Conservation (phyloP, 2,329 filamentous ascomycete genomes). For the Diaporthe amygdali region DNA sequence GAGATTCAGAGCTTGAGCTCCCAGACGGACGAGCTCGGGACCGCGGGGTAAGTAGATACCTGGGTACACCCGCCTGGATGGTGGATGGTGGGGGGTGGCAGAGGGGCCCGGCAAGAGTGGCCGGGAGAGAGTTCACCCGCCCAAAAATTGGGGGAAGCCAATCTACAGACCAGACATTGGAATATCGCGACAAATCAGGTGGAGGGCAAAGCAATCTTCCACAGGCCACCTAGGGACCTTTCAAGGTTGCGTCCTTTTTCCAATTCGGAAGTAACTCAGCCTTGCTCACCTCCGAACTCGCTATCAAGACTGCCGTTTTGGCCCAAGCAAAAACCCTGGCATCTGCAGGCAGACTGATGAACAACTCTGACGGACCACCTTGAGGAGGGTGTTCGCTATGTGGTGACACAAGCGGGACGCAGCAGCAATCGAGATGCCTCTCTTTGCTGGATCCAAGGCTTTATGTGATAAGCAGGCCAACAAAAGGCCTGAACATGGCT, state of each 20-base stretch:
- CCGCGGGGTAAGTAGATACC: constrained; percentile 1
- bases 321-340: no score
- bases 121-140: constrained; percentile 19
- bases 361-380: neutral
- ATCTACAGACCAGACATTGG: neutral
- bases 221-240: neutral
- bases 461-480: no score
- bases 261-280: neutral
- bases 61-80: neutral
- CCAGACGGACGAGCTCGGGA: neutral
- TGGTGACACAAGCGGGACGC: no score
- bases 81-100: neutral
- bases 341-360: neutral
- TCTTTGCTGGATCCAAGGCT: neutral
- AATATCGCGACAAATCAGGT: neutral
- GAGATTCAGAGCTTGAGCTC: neutral
- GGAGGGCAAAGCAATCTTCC: neutral
- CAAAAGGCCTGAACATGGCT: neutral
- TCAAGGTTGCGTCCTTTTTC: neutral
- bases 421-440: neutral
- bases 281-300: neutral
- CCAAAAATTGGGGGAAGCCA: neutral
- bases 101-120: neutral
- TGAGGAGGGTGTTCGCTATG: neutral
- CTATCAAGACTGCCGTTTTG: neutral